A percentile compares a stretch with the other conserved stretches of the same genome.
Conservation (phyloP, 371 early-diverging fungal species). For the Apophysomyces trapeziformis region DNA sequence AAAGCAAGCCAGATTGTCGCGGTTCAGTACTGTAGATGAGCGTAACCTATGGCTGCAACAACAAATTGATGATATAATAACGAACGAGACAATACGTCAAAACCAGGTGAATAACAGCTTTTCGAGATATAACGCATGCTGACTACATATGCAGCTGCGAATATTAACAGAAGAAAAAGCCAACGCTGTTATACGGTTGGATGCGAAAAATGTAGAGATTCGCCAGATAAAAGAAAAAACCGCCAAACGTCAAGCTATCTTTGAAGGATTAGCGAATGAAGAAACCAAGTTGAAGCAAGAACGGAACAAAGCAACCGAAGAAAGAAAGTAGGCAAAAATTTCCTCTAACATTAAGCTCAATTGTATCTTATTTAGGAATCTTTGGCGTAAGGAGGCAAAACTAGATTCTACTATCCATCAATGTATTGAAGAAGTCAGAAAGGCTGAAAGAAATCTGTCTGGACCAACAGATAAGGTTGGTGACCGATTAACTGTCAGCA, state of each 20-base stretch:
- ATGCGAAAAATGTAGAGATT: constrained; percentile 39
- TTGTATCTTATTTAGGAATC: constrained; percentile 28
- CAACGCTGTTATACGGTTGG: constrained; percentile 23
- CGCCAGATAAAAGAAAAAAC: constrained; percentile 51
- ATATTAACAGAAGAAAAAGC: constrained; percentile 40
- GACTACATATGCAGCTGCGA: constrained; percentile 15
- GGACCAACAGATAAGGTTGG: constrained; percentile 79
- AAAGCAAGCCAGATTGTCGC: constrained; percentile 83
- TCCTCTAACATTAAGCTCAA: not conserved
- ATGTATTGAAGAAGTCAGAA: constrained; percentile 74
- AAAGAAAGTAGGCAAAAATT: constrained; percentile 62
- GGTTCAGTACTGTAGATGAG: constrained; percentile 70
- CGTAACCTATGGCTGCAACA: constrained; percentile 77
- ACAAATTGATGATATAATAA: constrained; percentile 69
- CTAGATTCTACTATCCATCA: constrained; percentile 70
- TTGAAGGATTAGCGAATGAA: constrained; percentile 37
- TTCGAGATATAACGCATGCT: not conserved
- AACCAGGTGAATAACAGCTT: constrained; percentile 38
- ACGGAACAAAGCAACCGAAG: constrained; percentile 71
- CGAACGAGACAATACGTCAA: constrained; percentile 52
- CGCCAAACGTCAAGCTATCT: constrained; percentile 33
- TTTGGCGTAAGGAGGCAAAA: constrained; percentile 94
- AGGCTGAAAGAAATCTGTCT: constrained; percentile 73
- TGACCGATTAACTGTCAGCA: not conserved
- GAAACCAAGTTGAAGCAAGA: constrained; percentile 34